Evolutionary conservation across 768 basidiomycete species (phyloP), one percentile per base, ranked within the genome.

Genomic region (Thelephora aurantiotincta): DNA sequence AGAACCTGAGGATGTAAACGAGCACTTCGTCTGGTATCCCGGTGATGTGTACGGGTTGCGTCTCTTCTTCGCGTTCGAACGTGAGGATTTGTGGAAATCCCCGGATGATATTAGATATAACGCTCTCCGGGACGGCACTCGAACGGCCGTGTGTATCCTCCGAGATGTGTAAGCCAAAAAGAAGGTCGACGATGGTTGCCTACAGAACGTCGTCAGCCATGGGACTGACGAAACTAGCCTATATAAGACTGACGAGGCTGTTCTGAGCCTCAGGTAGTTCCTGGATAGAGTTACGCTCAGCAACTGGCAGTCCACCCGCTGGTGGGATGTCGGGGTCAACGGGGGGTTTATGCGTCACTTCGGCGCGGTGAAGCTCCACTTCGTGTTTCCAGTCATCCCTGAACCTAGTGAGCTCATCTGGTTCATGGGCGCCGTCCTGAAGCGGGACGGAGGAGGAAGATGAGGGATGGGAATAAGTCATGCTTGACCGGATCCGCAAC

Each of bases 21-120:
- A 94, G 55, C 11, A 94, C 56, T 60, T 96, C 92, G 33, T 83
- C 77, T 5, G 92, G 92, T 7, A 94, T 62, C 1, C 60, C 56
- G 42, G 71, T 69, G 14, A 96, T 55, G 11, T 73, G 69, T 0
- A 75, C 64, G 1, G 71, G 71, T 49, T 72, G 66, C 37, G 64
- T 65, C 57, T 90, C 85, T 45, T 82, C 72, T 57, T 85, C 80
- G 0, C 83, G 80, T 43, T 74, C 67, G 57, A 93, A 92, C 4
- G 59, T 57, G 44, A 82, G 61, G 14, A 66, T 54, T 1, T 55
- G 46, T 1, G 76, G 72, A 55, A 82, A 83, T 0, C 47, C 54
- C 18, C 62, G 62, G 33, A 86, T 50, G 37, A 85, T 51, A 13
- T 54, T 63, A 18, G 71, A 41, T 18, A 41, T 41, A 11, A 18